These are phyloP conservation scores for Podospora fimiseda DNA, from an alignment of 495 filamentous ascomycete genomes.

Conservation along the genomic window DNA sequence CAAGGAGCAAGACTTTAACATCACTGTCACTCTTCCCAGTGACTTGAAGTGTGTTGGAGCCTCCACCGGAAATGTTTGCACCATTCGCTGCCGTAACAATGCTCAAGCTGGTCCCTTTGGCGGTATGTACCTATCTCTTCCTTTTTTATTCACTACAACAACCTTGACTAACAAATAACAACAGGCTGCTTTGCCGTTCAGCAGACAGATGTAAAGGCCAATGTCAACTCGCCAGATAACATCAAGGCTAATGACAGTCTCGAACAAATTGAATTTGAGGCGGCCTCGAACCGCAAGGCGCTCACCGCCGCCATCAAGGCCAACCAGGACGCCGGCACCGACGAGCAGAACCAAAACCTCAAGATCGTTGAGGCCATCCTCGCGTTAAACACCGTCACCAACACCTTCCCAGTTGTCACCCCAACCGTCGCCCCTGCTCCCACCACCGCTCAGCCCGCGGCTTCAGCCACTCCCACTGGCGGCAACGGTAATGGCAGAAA, in stretches of 20 bases:
- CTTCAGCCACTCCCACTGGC: not conserved
- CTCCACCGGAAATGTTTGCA: conserved; percentile 48
- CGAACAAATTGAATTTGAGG: conserved; percentile 24
- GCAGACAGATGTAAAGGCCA: conserved; percentile 28
- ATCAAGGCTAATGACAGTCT: conserved; percentile 27
- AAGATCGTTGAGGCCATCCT: conserved; percentile 25
- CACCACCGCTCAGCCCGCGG: not conserved
- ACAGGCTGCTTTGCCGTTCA: conserved; percentile 41
- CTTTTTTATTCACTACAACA: not conserved
- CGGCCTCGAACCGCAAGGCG: conserved; percentile 28
- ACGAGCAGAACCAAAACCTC: conserved; percentile 24
- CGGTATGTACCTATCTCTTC: conserved; percentile 17
- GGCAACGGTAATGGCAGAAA: not conserved
- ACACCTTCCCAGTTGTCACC: conserved; percentile 1
- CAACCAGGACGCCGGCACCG: conserved; percentile 29
- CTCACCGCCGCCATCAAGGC: conserved; percentile 31
- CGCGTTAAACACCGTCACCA: conserved; percentile 5
- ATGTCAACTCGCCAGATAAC: conserved; percentile 29
- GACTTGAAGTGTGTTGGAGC: conserved; percentile 13
- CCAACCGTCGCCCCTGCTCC: not conserved
- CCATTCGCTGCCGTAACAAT: conserved; percentile 49
- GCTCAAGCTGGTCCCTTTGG: conserved; percentile 54
- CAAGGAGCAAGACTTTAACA: conserved; percentile 40
- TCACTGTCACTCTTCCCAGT: conserved; percentile 39
- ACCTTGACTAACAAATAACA: not conserved